phyloP scores from a whole-genome alignment of 2,329 filamentous ascomycete species.

The Sclerotinia borealis region DNA sequence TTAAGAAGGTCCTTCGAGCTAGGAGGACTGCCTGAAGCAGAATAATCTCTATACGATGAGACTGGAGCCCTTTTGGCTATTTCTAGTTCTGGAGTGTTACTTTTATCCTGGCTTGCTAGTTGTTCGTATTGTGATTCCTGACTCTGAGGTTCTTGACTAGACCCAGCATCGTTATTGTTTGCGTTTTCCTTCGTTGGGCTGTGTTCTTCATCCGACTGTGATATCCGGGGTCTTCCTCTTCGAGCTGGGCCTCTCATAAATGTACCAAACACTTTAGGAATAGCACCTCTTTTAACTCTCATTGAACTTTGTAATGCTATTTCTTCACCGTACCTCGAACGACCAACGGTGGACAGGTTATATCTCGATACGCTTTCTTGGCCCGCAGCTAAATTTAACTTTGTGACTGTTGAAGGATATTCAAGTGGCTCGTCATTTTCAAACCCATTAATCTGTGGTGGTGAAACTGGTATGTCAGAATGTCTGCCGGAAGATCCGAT shows the following conservation, averaged over 20 bases:
- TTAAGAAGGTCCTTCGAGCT: slow-evolving; percentile 36
- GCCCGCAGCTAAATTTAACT: slow-evolving; percentile 41
- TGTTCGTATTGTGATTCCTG: slow-evolving; percentile 25
- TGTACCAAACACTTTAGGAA: slow-evolving; percentile 59
- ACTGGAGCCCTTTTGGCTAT: neutral
- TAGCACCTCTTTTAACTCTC: slow-evolving; percentile 67
- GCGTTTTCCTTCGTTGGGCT: slow-evolving; percentile 34
- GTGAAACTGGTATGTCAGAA: slow-evolving; percentile 25
- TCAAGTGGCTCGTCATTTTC: slow-evolving; percentile 24
- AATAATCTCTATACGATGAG: slow-evolving; percentile 25
- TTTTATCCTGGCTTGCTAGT: slow-evolving; percentile 27
- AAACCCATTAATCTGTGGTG: slow-evolving; percentile 20
- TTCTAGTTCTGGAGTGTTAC: slow-evolving; percentile 25
- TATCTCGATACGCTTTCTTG: slow-evolving; percentile 50
- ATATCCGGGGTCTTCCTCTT: slow-evolving; percentile 58
- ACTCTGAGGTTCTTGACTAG: slow-evolving; percentile 29
- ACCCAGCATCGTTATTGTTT: slow-evolving; percentile 29
- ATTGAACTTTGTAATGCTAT: slow-evolving; percentile 64
- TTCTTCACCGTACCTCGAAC: slow-evolving; percentile 55
- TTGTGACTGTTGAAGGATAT: slow-evolving; percentile 42
- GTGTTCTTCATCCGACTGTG: slow-evolving; percentile 39
- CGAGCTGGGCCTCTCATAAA: slow-evolving; percentile 77
- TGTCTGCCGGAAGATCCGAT: slow-evolving; percentile 26
- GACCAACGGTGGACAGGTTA: slow-evolving; percentile 42
- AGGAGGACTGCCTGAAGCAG: slow-evolving; percentile 55